phyloP scores from a whole-genome alignment of 768 basidiomycete species.

The Suillus hirtellus region DNA sequence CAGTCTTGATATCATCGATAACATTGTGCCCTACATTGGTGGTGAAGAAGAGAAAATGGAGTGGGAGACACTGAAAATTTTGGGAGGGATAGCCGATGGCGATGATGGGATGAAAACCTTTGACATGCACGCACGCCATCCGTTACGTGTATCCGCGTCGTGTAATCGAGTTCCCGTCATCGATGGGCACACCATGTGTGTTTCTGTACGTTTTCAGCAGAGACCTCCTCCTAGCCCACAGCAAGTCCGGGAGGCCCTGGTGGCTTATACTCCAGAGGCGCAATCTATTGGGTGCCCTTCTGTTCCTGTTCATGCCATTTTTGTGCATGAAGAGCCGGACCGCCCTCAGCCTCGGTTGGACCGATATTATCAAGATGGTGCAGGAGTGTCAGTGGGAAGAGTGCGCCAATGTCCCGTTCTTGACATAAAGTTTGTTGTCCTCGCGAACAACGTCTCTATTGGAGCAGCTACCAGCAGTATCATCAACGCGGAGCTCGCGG shows the following conservation, averaged over 20 bases:
- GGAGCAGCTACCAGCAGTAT: slow-evolving; percentile 97
- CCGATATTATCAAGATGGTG: slow-evolving; percentile 85
- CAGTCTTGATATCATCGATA: slow-evolving; percentile 90
- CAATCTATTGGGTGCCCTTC: slow-evolving; percentile 78
- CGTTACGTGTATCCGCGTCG: slow-evolving; percentile 86
- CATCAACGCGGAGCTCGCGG: slow-evolving; percentile 96
- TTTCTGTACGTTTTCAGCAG: slow-evolving; percentile 79
- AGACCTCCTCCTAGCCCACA: slow-evolving; percentile 84
- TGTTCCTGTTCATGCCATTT: slow-evolving; percentile 80
- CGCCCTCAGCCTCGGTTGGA: slow-evolving; percentile 94
- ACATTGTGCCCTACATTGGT: slow-evolving; percentile 90
- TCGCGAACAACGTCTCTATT: slow-evolving; percentile 92
- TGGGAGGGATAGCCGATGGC: slow-evolving; percentile 71
- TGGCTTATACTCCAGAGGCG: slow-evolving; percentile 72
- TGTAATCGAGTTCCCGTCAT: slow-evolving; percentile 96
- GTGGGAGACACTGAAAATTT: slow-evolving; percentile 98
- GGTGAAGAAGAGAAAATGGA: slow-evolving; percentile 99
- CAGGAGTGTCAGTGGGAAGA: slow-evolving; percentile 88
- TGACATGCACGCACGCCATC: slow-evolving; percentile 80
- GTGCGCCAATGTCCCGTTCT: slow-evolving; percentile 89
- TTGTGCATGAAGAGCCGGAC: slow-evolving; percentile 91
- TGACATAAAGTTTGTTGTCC: slow-evolving; percentile 93
- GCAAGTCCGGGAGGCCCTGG: slow-evolving; percentile 82
- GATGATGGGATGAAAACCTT: slow-evolving; percentile 63
- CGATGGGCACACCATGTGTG: slow-evolving; percentile 91